Evolutionary conservation across 1,284 basidiomycete species (phyloP), one percentile per base, ranked within the genome.

Genomic region (Sutorius eximius): DNA sequence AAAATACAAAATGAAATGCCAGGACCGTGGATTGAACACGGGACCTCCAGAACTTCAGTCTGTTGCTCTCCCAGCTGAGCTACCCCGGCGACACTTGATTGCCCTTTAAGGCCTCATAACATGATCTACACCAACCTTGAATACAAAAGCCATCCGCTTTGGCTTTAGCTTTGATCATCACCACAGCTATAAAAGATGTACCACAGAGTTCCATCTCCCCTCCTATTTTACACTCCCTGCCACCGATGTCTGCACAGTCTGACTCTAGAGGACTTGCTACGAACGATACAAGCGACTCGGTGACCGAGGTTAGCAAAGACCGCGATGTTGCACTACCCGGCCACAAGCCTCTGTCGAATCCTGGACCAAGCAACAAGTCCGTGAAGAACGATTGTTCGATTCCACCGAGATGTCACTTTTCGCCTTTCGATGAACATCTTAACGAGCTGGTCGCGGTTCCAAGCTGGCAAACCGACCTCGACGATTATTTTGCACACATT

Each of bases 21-120:
- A 78, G 73, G 73, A 77, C 73, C 77, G 77, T 78, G 77, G 77
- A 77, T 80, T 76, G 76, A 79, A 79, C 77, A 78, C 77, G 77
- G 78, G 80, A 82, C 81, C 78, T 82, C 78, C 77, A 83, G 80
- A 82, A 18, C 49, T 86, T 85, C 84, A 85, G 84, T 86, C 83
- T 86, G 81, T 81, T 85, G 84, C 83, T 86, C 84, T 86, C 83
- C 84, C 83, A 86, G 81, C 83, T 86, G 83, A 86, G 83, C 83
- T 83, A 78, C 76, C 60, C 62, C 60, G 62, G 59, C 59, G 33
- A 50, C 32, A 1, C 0, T 13, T 2, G 24, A 4, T 27, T 27
- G 3, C 24, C 24, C 5, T 27, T 27, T 27, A 27, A 27, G 24
- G 24, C 6, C 5, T 27, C 24, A 27, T 24, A 24, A 24, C 22